phyloP scores from a whole-genome alignment of 2,329 filamentous ascomycete genomes.

The Penicillium janthinellum region DNA sequence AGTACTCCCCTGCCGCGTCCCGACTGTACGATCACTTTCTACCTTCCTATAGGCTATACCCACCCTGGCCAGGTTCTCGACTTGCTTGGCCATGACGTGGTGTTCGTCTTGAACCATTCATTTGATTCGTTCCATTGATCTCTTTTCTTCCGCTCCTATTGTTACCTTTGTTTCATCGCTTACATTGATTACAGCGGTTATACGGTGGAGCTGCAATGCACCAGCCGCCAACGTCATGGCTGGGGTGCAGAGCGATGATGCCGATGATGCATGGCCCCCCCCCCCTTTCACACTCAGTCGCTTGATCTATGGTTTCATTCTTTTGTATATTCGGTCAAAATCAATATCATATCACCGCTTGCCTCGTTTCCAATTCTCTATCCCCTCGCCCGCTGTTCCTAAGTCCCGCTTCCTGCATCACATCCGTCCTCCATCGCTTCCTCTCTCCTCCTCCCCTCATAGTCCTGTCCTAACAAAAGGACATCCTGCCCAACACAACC shows the following conservation, averaged over 20 bases:
- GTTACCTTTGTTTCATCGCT: neutral
- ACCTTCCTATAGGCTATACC: no score
- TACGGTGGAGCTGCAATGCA: constrained; percentile 4
- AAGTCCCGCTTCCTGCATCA: neutral
- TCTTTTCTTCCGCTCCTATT: neutral
- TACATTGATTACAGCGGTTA: neutral
- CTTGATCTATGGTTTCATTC: neutral
- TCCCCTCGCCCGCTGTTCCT: neutral
- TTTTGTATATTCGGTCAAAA: neutral
- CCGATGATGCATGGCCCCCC: constrained; percentile 1
- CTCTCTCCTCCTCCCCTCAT: neutral
- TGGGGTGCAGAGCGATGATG: neutral
- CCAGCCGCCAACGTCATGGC: constrained; percentile 30
- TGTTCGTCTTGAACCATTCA: neutral
- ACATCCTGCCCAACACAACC: neutral
- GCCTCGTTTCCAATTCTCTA: constrained; percentile 7
- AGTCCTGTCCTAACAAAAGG: neutral
- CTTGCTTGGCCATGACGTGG: constrained; percentile 1
- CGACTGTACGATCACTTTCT: no score
- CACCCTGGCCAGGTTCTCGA: neutral
- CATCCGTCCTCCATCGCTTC: neutral
- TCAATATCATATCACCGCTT: constrained; percentile 19
- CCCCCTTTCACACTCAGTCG: neutral
- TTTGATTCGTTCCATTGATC: no score
- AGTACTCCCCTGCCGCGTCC: neutral